phyloP scores from a whole-genome alignment of 371 early-diverging fungal species.

The Lichtheimia ornata region DNA sequence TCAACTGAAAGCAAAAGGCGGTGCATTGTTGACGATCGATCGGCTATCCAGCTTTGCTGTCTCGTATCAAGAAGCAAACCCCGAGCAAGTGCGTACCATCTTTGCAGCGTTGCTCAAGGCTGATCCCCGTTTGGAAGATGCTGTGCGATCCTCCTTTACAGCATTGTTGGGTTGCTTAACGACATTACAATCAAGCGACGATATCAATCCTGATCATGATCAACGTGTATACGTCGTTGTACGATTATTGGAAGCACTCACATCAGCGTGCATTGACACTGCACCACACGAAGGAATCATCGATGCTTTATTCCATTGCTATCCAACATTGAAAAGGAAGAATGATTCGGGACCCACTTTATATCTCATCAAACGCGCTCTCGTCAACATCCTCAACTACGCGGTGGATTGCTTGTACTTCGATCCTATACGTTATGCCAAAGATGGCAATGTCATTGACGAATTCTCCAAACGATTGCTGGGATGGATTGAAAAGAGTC shows the following conservation, averaged over 20 bases:
- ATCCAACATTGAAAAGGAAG: background rate
- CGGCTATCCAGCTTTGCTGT: constrained; percentile 15
- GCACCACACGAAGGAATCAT: constrained; percentile 8
- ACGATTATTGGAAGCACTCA: constrained; percentile 15
- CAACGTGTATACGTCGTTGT: constrained; percentile 14
- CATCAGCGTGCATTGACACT: constrained; percentile 7
- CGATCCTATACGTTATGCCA: constrained; percentile 10
- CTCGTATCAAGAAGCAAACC: constrained; percentile 12
- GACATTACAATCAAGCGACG: background rate
- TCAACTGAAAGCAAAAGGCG: background rate
- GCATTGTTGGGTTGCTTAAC: background rate
- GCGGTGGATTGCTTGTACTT: constrained; percentile 1
- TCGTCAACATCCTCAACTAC: constrained; percentile 6
- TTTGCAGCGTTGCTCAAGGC: constrained; percentile 6
- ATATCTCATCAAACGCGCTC: constrained; percentile 13
- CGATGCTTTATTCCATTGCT: constrained; percentile 6
- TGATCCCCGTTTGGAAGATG: background rate
- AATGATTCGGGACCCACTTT: background rate
- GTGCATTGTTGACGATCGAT: constrained; percentile 8
- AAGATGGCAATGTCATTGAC: constrained; percentile 26
- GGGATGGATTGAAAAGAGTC: constrained; percentile 48
- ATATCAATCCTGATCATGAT: background rate
- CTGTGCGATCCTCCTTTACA: background rate
- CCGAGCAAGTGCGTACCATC: constrained; percentile 10
- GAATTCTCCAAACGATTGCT: constrained; percentile 40